A percentile compares a stretch with the other conserved stretches of the same genome.
phyloP scores from a whole-genome alignment of 2,329 filamentous ascomycete genomes.

The Nannizziopsis barbatae region DNA sequence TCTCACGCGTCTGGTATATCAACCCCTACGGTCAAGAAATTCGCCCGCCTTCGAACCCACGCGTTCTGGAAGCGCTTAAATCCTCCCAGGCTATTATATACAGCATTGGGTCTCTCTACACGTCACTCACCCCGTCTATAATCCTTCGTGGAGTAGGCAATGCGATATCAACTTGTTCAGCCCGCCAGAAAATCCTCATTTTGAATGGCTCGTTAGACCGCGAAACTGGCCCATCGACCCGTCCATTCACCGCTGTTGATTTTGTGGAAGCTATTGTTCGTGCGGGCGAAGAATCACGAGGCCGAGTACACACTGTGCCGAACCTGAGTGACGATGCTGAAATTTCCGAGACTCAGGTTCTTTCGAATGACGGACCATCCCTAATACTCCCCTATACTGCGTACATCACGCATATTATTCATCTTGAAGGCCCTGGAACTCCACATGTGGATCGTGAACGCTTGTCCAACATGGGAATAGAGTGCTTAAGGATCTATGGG shows the following conservation, averaged over 20 bases:
- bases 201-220: slow-evolving; percentile 75
- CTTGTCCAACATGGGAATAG: slow-evolving; percentile 58
- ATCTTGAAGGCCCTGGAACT: slow-evolving; percentile 59
- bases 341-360: not conserved
- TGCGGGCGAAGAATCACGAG: slow-evolving; percentile 59
- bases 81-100: slow-evolving; percentile 64
- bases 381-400: slow-evolving; percentile 42
- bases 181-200: slow-evolving; percentile 64
- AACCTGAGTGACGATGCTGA: not conserved
- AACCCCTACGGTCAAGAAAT: slow-evolving; percentile 98
- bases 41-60: slow-evolving; percentile 67
- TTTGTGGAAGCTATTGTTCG: slow-evolving; percentile 71
- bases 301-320: slow-evolving; percentile 23
- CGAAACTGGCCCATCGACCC: slow-evolving; percentile 61
- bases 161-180: slow-evolving; percentile 43
- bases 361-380: not conserved
- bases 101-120: slow-evolving; percentile 89
- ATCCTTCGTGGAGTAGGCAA: slow-evolving; percentile 66
- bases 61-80: slow-evolving; percentile 58
- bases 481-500: slow-evolving; percentile 66
- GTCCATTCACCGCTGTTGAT: slow-evolving; percentile 61
- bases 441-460: slow-evolving; percentile 58
- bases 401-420: slow-evolving; percentile 76
- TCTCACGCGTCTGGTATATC: slow-evolving; percentile 87
- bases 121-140: slow-evolving; percentile 72